Evolutionary conservation across 73 alveolate species (phyloP).

Genomic region (Paramecium bursaria): DNA sequence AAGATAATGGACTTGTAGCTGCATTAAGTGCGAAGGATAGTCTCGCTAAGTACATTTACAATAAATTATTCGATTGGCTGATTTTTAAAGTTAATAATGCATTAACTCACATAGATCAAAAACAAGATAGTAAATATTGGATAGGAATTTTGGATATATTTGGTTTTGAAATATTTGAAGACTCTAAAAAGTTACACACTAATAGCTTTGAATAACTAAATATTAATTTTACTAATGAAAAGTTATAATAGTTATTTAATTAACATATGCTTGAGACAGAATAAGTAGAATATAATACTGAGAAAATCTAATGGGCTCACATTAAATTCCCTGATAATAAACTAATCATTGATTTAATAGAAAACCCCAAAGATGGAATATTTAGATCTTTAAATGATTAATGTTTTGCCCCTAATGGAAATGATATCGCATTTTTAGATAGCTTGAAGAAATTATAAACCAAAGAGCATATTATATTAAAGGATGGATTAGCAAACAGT

Average conservation of each 20-base stretch:
- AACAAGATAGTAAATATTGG: constrained; percentile 58
- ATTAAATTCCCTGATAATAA: constrained; percentile 86
- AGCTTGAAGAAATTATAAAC: too few relatives aligned
- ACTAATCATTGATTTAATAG: constrained; percentile 93
- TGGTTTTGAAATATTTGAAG: constrained; percentile 97
- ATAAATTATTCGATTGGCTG: constrained; percentile 83
- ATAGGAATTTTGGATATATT: constrained; percentile 97
- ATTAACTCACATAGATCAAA: constrained; percentile 65
- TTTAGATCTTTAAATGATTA: constrained; percentile 90
- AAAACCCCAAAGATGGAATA: constrained; percentile 81
- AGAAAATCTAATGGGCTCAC: constrained; percentile 85
- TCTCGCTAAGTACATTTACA: constrained; percentile 84
- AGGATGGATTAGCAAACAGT: too few relatives aligned
- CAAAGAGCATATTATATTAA: too few relatives aligned
- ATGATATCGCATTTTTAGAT: constrained; percentile 75
- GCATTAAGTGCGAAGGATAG: constrained; percentile 74
- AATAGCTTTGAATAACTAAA: constrained; percentile 98
- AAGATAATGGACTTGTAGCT: background rate
- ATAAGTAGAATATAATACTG: constrained; percentile 84
- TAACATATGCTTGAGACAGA: constrained; percentile 92
- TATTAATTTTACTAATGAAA: constrained; percentile 98
- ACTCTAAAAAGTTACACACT: too few relatives aligned
- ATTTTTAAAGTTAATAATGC: constrained; percentile 77
- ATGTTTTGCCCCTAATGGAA: constrained; percentile 78
- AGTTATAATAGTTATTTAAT: constrained; percentile 91